phyloP scores from a whole-genome alignment of 1,139 yeast species.

The Geotrichum bryndzae region DNA sequence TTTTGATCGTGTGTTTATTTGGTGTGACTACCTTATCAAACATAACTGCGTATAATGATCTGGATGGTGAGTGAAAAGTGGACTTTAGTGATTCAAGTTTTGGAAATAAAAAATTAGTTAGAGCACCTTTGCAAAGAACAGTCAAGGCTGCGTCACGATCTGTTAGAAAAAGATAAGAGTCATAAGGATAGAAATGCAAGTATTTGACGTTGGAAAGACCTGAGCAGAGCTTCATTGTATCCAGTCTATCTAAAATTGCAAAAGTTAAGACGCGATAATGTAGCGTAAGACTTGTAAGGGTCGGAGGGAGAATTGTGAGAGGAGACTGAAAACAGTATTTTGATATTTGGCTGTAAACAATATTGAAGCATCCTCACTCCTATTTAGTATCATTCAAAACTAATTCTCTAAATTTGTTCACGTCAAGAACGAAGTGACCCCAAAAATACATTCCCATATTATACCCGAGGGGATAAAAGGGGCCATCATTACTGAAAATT shows the following conservation, averaged over 20 bases:
- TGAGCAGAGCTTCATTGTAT: neutral
- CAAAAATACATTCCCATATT: no score
- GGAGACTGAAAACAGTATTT: neutral
- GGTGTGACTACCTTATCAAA: neutral
- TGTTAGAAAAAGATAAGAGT: no score
- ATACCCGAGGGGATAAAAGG: no score
- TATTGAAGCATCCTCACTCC: no score
- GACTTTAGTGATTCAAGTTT: neutral
- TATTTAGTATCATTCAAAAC: no score
- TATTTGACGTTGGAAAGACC: neutral
- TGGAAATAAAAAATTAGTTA: neutral
- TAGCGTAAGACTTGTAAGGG: neutral
- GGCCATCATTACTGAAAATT: no score
- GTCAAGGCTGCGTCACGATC: rapidly evolving
- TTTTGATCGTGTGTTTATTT: neutral
- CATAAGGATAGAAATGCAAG: neutral
- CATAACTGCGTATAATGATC: neutral
- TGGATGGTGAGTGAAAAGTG: neutral
- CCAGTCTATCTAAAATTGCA: neutral
- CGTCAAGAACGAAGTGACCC: no score
- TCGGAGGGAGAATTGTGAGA: neutral
- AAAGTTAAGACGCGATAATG: neutral
- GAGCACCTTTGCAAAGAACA: neutral
- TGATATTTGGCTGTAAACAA: neutral
- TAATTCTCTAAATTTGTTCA: no score